Evolutionary conservation across 805 yeast genomes (phyloP), one percentile per base, ranked within the genome.

Genomic region (Barnettozyma salicaria): DNA sequence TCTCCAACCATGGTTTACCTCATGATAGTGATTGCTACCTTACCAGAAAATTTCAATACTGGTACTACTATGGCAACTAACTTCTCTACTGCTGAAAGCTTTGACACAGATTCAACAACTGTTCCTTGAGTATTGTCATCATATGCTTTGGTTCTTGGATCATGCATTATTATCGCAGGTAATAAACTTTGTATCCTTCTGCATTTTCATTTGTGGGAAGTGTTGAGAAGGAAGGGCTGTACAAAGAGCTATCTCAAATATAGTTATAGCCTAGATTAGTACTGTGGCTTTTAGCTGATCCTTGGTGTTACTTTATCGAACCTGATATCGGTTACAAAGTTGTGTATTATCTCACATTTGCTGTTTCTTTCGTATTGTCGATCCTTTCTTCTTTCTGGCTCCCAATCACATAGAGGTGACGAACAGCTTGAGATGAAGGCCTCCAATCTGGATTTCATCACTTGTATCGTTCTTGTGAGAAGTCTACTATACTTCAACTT

Each of bases 221-320:
- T 30, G 49, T 55, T 19, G 61, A 34, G 34, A 43, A 5, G 65
- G 60, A 1, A 47, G 52, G 20, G 38, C 46, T 11, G 41, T 60
- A 16, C 59, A 51, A 6, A 40, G 38, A 7, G 61, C 64, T 3
- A 34, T 62, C 21, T 46, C 53, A 6, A 40, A 43, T 3, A 45
- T 61, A 4, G 47, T 60, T 2, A 37, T 58, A 14, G 46, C 56
- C 21, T 29, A 53, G 37, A 49, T 60, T 39, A 32, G 58, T 20
- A 41, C 60, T 24, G 51, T 64, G 12, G 71, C 70, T 6, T 21
- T 67, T 10, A 74, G 73, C 44, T 55, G 4, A 37, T 68, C 7
- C 26, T 69, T 2, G 74, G 74, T 21, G 74, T 75, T 34, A 74
- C 70, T 0, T 70, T 69, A 33, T 48, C 63, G 1, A 42, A 19